Evolutionary conservation across 108 stramenopile genomes (phyloP), one percentile per base, ranked within the genome.

Genomic region (Seminavis robusta): DNA sequence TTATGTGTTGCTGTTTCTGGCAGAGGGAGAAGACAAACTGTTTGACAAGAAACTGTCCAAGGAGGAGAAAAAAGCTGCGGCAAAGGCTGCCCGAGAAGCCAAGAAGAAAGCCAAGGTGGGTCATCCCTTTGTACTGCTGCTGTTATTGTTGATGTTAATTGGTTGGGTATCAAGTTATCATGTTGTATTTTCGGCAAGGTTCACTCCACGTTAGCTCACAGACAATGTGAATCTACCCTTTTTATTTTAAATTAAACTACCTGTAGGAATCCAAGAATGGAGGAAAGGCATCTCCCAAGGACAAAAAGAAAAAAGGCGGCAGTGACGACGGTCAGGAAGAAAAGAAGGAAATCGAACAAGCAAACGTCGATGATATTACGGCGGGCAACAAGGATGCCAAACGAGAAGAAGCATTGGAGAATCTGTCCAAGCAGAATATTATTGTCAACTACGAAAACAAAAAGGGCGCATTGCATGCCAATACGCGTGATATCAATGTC

Each of bases 401-500:
- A 44, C 72, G 66, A 0, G 88, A 85, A 44, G 74, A 66, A 7
- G 75, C 75, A 5, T 55, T 94, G 50, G 90, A 94, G 19, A 58
- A 83, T 26, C 71, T 94, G 8, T 77, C 84, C 16, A 55, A 73
- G 23, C 74, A 91, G 4, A 56, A 91, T 28, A 94, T 94, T 71
- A 68, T 78, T 54, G 86, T 87, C 23, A 94, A 88, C 31, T 94
- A 89, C 62, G 94, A 90, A 69, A 46, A 61, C 19, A 72, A 74
- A 31, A 83, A 83, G 64, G 82, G 80, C 19, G 66, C 54, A 31
- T 59, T 83, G 44, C 89, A 94, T 61, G 77, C 90, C 34, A 95
- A 92, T 71, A 74, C 95, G 19, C 82, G 94, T 31, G 96, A 99
- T 76, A 97, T 99, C 69, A 95, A 97, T 42, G 97, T 99, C 21